phyloP scores from a whole-genome alignment of 805 yeast species.

The Vanderwaltozyma verrucispora region DNA sequence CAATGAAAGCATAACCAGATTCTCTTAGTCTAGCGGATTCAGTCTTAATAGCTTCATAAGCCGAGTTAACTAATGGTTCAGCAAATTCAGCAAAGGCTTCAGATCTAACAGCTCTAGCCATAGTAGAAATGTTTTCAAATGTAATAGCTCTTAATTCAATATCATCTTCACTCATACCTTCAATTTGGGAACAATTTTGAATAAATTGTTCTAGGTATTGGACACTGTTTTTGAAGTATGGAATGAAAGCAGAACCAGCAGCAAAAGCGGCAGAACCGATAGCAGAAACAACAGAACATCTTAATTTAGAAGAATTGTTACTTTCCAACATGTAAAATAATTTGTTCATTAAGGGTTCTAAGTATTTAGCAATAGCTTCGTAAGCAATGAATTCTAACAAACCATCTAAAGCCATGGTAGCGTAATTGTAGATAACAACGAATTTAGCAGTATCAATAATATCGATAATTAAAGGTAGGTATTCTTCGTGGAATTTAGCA shows the following conservation, averaged over 20 bases:
- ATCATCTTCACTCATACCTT: constrained; percentile 79
- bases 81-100: constrained; percentile 80
- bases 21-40: constrained; percentile 84
- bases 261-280: constrained; percentile 97
- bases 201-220: constrained; percentile 75
- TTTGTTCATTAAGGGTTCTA: constrained; percentile 85
- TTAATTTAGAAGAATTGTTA: constrained; percentile 61
- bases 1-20: constrained; percentile 86
- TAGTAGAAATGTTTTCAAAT: constrained; percentile 84
- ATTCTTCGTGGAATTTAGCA: constrained; percentile 71
- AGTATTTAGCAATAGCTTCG: constrained; percentile 70
- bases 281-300: constrained; percentile 80
- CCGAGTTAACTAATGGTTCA: constrained; percentile 78
- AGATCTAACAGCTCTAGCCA: constrained; percentile 95
- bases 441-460: constrained; percentile 81
- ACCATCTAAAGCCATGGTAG: constrained; percentile 85
- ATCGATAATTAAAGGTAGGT: constrained; percentile 76
- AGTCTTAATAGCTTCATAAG: constrained; percentile 66
- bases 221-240: constrained; percentile 76
- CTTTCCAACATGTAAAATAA: constrained; percentile 72
- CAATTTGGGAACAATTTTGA: constrained; percentile 52
- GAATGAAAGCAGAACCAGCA: constrained; percentile 77
- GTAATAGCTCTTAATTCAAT: constrained; percentile 86
- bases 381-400: constrained; percentile 84
- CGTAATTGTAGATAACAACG: constrained; percentile 77